phyloP scores from a whole-genome alignment of 768 basidiomycete species.

The Naganishia onofrii region DNA sequence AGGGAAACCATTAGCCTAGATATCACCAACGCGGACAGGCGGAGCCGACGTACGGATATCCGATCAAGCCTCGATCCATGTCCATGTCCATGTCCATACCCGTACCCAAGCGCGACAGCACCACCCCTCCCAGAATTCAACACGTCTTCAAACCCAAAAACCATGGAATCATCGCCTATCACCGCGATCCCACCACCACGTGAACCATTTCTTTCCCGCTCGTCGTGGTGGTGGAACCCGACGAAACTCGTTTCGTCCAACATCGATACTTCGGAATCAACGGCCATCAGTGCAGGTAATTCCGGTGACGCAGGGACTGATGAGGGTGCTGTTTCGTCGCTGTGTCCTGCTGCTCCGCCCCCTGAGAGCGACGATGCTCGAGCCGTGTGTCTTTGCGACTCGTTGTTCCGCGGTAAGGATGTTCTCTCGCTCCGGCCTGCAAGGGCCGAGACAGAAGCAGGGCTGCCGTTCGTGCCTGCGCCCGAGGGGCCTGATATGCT shows the following conservation, averaged over 20 bases:
- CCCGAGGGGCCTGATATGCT: neutral
- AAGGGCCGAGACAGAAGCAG: too few species aligned
- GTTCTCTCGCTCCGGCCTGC: too few species aligned
- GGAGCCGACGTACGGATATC: conserved; percentile 4
- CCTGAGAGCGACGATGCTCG: too few species aligned
- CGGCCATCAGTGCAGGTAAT: neutral
- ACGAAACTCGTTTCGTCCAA: conserved; percentile 19
- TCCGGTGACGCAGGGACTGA: neutral
- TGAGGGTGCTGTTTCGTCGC: too few species aligned
- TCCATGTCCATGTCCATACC: neutral
- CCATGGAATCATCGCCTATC: neutral
- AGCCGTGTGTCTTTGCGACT: too few species aligned
- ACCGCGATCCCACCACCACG: too few species aligned
- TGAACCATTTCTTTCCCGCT: too few species aligned
- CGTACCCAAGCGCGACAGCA: neutral
- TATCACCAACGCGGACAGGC: too few species aligned
- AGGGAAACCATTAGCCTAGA: too few species aligned
- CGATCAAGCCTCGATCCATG: conserved; percentile 18
- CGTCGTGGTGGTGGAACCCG: neutral
- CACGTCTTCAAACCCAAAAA: neutral
- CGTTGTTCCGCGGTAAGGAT: too few species aligned
- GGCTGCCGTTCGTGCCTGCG: neutral
- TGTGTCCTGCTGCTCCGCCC: too few species aligned
- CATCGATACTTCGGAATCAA: conserved; percentile 16
- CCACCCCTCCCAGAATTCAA: neutral